Evolutionary conservation across 129 eudicot species (phyloP).

Genomic region (Lactuca saligna): DNA sequence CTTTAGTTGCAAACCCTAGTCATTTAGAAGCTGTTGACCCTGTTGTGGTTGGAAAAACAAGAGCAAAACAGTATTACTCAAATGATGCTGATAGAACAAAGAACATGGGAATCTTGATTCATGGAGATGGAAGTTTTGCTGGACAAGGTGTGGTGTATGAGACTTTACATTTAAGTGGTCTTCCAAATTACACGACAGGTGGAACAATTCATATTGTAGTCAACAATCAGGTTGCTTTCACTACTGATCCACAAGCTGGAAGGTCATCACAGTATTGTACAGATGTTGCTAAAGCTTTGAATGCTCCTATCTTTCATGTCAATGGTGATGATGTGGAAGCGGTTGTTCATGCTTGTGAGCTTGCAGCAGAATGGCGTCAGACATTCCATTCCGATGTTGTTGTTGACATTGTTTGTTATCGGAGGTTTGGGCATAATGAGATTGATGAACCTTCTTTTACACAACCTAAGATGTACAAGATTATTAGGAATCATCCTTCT

Average conservation of each 20-base stretch:
- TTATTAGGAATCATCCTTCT: slow-evolving; percentile 87
- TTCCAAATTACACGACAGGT: slow-evolving; percentile 96
- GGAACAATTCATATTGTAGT: slow-evolving; percentile 98
- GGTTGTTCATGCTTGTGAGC: slow-evolving; percentile 95
- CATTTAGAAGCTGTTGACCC: slow-evolving; percentile 99
- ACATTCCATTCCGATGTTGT: slow-evolving; percentile 96
- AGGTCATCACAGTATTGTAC: slow-evolving; percentile 98
- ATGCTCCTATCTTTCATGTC: slow-evolving; percentile 95
- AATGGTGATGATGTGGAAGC: slow-evolving; percentile 99
- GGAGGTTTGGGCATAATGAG: slow-evolving; percentile 98
- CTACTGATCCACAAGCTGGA: slow-evolving; percentile 91
- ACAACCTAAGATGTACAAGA: slow-evolving; percentile 96
- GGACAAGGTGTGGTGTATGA: slow-evolving; percentile 98
- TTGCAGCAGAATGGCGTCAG: slow-evolving; percentile 99
- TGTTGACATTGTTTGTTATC: slow-evolving; percentile 92
- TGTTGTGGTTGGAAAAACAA: slow-evolving; percentile 90
- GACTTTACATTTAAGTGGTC: slow-evolving; percentile 93
- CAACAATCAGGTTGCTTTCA: slow-evolving; percentile 96
- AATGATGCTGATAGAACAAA: slow-evolving; percentile 79
- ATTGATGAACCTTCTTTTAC: slow-evolving; percentile 98
- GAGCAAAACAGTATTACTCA: slow-evolving; percentile 92
- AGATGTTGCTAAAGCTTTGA: slow-evolving; percentile 95
- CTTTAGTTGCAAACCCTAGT: slow-evolving; percentile 96
- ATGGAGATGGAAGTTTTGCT: slow-evolving; percentile 96
- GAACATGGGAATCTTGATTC: slow-evolving; percentile 83